Evolutionary conservation across 2,329 filamentous ascomycete species (phyloP).

Genomic region (Arthrobotrys musiformis): DNA sequence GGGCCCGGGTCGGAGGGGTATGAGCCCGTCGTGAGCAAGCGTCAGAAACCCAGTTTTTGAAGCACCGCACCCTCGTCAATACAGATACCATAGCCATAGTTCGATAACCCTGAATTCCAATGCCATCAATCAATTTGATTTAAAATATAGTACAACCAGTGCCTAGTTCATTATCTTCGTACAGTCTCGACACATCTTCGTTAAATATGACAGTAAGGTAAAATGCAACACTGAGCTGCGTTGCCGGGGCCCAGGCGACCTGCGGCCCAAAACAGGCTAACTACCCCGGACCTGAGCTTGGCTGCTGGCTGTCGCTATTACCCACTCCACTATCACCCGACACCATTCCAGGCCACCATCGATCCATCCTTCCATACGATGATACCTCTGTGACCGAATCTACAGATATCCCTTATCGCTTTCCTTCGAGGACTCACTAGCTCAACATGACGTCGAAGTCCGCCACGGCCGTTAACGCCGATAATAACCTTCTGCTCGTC

Average conservation of each 20-base stretch:
- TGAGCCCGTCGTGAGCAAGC: no score
- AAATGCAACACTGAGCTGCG: constrained; percentile 23
- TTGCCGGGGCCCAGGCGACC: constrained; percentile 7
- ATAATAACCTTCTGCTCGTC: constrained; percentile 46
- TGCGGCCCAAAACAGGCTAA: not conserved
- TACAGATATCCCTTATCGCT: not conserved
- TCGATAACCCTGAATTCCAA: no score
- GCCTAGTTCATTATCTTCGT: no score
- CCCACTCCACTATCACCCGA: constrained; percentile 4
- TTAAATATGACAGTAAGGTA: no score
- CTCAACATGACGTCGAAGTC: constrained; percentile 40
- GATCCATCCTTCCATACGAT: not conserved
- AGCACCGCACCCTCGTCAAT: no score
- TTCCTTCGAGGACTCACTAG: not conserved
- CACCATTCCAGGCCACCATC: not conserved
- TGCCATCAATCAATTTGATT: no score
- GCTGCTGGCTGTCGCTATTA: constrained; percentile 20
- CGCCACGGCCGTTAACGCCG: constrained; percentile 26
- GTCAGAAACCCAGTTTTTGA: no score
- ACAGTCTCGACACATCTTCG: no score
- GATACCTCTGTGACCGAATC: constrained; percentile 31
- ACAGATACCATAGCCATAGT: no score
- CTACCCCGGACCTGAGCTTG: constrained; percentile 21
- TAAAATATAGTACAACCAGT: no score
- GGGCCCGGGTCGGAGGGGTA: no score